Evolutionary conservation across 2,329 filamentous ascomycete genomes (phyloP).

Genomic region (Chaetothyriales sp.): DNA sequence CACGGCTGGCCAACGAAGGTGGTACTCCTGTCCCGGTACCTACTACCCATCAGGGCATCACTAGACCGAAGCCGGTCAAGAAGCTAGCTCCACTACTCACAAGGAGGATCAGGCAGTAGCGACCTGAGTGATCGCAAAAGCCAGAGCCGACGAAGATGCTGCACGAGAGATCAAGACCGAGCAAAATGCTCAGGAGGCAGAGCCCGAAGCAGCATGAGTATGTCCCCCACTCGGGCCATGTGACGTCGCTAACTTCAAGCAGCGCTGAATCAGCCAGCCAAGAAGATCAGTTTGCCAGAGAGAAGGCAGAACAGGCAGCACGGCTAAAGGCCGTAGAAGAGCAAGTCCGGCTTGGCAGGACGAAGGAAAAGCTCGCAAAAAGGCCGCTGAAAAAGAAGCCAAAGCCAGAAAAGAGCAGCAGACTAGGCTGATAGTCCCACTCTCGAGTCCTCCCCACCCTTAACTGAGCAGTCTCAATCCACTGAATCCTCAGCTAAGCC

Average conservation of each 20-base stretch:
- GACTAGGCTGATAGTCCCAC: constrained; percentile 45
- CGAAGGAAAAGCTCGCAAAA: constrained; percentile 85
- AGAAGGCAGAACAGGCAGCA: constrained; percentile 67
- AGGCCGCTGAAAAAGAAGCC: constrained; percentile 71
- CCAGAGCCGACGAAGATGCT: constrained; percentile 55
- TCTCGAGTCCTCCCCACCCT: constrained; percentile 32
- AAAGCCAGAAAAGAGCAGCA: constrained; percentile 72
- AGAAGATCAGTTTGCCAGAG: constrained; percentile 66
- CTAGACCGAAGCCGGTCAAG: constrained; percentile 36
- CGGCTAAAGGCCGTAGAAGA: constrained; percentile 83
- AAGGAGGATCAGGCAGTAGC: constrained; percentile 48
- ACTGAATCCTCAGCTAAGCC: constrained; percentile 35
- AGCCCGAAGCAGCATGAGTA: constrained; percentile 71
- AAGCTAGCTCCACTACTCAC: constrained; percentile 64
- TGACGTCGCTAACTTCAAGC: background rate
- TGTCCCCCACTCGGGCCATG: constrained; percentile 31
- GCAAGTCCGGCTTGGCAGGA: constrained; percentile 81
- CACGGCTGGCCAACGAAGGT: constrained; percentile 67
- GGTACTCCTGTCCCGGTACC: constrained; percentile 45
- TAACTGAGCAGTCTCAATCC: constrained; percentile 57
- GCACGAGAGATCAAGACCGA: constrained; percentile 52
- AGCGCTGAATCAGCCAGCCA: constrained; percentile 62
- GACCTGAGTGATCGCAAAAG: constrained; percentile 43
- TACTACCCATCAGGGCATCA: no score
- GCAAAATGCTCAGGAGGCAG: constrained; percentile 60